Percentiles rank a stretch among this genome's conserved stretches.
Evolutionary conservation across 768 basidiomycete genomes (phyloP).

Genomic region (Xanthoconium purpureum): DNA sequence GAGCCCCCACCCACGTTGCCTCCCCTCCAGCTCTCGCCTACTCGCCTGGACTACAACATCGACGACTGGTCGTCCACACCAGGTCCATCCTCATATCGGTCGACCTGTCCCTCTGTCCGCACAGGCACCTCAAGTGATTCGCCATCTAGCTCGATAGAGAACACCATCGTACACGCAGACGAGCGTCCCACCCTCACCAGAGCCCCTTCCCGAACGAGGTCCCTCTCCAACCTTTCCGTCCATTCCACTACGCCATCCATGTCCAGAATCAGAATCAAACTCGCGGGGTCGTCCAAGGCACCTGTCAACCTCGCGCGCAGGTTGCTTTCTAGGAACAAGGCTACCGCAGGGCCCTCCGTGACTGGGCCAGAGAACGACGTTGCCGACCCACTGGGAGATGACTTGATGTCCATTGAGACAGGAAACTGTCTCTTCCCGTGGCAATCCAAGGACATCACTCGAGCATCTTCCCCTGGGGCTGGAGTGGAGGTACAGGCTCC

Average conservation of each 20-base stretch:
- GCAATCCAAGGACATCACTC: conserved; percentile 34
- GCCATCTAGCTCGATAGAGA: conserved; percentile 13
- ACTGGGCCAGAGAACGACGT: conserved; percentile 4
- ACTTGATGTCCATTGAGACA: conserved; percentile 25
- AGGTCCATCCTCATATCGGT: conserved; percentile 36
- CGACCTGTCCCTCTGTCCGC: conserved; percentile 39
- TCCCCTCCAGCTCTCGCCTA: conserved; percentile 58
- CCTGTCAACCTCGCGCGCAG: conserved; percentile 56
- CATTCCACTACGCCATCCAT: conserved; percentile 46
- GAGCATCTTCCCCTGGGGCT: conserved; percentile 8
- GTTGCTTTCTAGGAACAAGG: conserved; percentile 46
- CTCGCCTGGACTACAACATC: conserved; percentile 46
- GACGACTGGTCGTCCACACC: conserved; percentile 37
- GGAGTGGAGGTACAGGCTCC: conserved; percentile 15
- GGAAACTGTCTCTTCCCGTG: conserved; percentile 43
- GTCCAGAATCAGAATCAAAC: conserved; percentile 46
- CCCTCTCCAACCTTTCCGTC: conserved; percentile 53
- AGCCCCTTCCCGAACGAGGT: conserved; percentile 48
- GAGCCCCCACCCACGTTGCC: conserved; percentile 58
- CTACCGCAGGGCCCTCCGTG: conserved; percentile 7
- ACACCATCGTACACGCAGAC: conserved; percentile 11
- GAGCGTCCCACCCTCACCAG: conserved; percentile 19
- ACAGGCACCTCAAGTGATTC: conserved; percentile 23
- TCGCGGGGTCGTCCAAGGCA: conserved; percentile 39
- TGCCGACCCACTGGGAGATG: conserved; percentile 10